Percentiles rank a stretch among this genome's conserved stretches.
phyloP scores from a whole-genome alignment of 768 basidiomycete genomes.

The Brasilioporus rufonigricans region DNA sequence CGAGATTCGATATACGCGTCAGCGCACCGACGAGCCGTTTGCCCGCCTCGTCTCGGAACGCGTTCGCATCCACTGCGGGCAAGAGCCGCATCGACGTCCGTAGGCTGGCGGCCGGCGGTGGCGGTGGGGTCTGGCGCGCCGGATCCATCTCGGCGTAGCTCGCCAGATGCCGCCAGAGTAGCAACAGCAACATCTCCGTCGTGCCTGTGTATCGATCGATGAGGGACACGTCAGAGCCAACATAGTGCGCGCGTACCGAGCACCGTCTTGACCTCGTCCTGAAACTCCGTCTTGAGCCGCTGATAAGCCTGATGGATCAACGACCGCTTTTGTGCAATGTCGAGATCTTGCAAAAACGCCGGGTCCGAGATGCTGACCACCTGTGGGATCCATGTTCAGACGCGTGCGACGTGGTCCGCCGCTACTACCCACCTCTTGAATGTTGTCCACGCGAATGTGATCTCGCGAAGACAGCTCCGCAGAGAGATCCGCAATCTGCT shows the following conservation, averaged over 20 bases:
- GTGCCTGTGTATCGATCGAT: conserved; percentile 43
- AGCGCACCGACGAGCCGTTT: conserved; percentile 55
- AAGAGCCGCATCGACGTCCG: conserved; percentile 54
- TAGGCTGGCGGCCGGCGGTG: conserved; percentile 34
- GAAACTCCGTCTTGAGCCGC: conserved; percentile 39
- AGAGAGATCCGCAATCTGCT: conserved; percentile 64
- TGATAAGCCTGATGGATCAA: conserved; percentile 64
- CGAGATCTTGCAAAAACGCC: conserved; percentile 61
- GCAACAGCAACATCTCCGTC: conserved; percentile 73
- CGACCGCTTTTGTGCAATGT: conserved; percentile 64
- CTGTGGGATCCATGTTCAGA: conserved; percentile 27
- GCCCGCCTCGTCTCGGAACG: conserved; percentile 57
- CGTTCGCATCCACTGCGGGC: conserved; percentile 52
- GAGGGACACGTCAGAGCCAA: not conserved
- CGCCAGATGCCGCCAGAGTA: conserved; percentile 78
- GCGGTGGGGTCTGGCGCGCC: conserved; percentile 1
- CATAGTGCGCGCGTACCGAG: conserved; percentile 40
- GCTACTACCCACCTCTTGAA: conserved; percentile 54
- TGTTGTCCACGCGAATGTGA: conserved; percentile 66
- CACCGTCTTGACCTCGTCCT: conserved; percentile 48
- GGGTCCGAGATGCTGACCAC: conserved; percentile 52
- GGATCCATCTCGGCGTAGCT: conserved; percentile 50
- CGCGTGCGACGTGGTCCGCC: not conserved
- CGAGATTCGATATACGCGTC: conserved; percentile 50
- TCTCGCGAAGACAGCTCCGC: conserved; percentile 72